Evolutionary conservation across 1,284 basidiomycete genomes (phyloP), one percentile per base, ranked within the genome.

Genomic region (Singerocomus inundabilis): DNA sequence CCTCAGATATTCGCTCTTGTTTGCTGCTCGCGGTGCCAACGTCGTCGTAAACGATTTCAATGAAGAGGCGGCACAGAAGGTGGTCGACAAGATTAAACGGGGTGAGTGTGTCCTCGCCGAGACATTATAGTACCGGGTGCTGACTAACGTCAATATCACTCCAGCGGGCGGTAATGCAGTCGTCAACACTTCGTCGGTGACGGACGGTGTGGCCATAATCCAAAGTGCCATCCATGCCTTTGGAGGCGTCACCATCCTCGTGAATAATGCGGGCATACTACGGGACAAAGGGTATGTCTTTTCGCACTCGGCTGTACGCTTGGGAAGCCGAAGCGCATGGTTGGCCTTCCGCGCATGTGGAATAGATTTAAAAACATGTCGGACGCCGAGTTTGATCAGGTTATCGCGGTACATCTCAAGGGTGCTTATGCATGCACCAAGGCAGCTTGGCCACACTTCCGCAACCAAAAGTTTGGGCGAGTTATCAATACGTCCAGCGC

Each of bases 191-290:
- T 89, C 94, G 18, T 95, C 91, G 2, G 96, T 91, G 44, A 84
- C 88, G 8, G 93, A 98, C 58, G 97, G 96, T 15, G 81, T 79
- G 36, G 85, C 91, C 49, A 87, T 96, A 54, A 88, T 99, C 58
- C 81, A 93, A 72, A 87, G 83, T 51, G 95, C 94, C 25, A 70
- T 98, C 33, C 85, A 95, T 62, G 82, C 85, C 24, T 99, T 94
- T 70, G 95, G 95, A 1, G 77, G 77, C 2, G 79, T 97, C 33
- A 83, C 78, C 57, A 91, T 87, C 55, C 80, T 96, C 43, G 88
- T 98, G 66, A 99, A 99, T 78, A 99, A 99, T 74, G 97, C 97
- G 42, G 96, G 97, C 48, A 94, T 99, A 59, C 75, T 99, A 44
- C 83, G 88, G 21, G 85, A 88, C 64, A 88, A 80, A 64, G 85